Percentiles rank a stretch among this genome's conserved stretches.
These are phyloP conservation scores for Calvatia gigantea DNA, from an alignment of 768 basidiomycete genomes.

Conservation along the genomic window DNA sequence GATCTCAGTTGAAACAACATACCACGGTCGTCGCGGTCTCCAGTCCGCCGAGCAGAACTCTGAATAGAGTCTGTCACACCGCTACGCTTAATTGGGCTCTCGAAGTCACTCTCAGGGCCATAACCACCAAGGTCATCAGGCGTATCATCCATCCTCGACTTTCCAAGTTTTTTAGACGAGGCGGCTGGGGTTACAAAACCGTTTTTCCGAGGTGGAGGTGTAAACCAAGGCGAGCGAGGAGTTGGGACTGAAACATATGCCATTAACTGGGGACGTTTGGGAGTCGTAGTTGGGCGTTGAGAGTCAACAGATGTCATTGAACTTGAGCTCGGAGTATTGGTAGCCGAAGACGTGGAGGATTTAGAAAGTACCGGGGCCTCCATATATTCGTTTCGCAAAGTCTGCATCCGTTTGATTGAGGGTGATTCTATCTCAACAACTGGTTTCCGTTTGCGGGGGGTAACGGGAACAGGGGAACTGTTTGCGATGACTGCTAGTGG, in stretches of 20 bases:
- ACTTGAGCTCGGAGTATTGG: slow-evolving; percentile 28
- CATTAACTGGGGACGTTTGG: slow-evolving; percentile 33
- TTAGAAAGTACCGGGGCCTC: slow-evolving; percentile 14
- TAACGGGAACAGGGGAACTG: slow-evolving; percentile 31
- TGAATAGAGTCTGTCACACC: slow-evolving; percentile 32
- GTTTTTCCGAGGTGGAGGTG: slow-evolving; percentile 35
- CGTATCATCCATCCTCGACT: slow-evolving; percentile 30
- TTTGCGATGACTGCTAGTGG: slow-evolving; percentile 42
- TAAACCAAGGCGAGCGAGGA: slow-evolving; percentile 43
- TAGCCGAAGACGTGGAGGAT: slow-evolving; percentile 18
- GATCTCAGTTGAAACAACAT: slow-evolving; percentile 13
- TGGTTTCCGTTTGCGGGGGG: slow-evolving; percentile 72
- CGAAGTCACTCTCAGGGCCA: slow-evolving; percentile 44
- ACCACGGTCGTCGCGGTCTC: slow-evolving; percentile 79
- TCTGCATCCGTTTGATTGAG: slow-evolving; percentile 53
- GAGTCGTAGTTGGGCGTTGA: slow-evolving; percentile 24
- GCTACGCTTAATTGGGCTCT: slow-evolving; percentile 26
- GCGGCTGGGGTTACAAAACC: slow-evolving; percentile 9
- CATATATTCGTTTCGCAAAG: slow-evolving; percentile 11
- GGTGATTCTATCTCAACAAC: slow-evolving; percentile 59
- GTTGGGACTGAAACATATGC: slow-evolving; percentile 47
- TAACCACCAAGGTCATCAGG: slow-evolving; percentile 53
- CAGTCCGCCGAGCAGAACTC: slow-evolving; percentile 57
- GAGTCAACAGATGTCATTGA: slow-evolving; percentile 18
- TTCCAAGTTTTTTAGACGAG: slow-evolving; percentile 20